Base-by-base conservation (phyloP, 2,329 filamentous ascomycete species). In the Penicillium sp. region DNA sequence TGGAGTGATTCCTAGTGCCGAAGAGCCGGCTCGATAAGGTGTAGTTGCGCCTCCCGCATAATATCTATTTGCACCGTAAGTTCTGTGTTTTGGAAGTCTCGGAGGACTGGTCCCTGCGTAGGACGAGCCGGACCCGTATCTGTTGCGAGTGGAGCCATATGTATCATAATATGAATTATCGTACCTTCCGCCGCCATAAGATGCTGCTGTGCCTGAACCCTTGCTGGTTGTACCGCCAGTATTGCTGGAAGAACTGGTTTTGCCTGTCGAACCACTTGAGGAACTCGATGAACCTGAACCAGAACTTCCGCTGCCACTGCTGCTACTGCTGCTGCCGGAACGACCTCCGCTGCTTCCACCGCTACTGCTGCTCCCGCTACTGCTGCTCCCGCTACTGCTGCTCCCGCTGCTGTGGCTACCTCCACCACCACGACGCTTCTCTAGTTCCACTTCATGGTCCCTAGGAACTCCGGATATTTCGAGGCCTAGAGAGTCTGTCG, bases 401-500 rank as follows among this genome's bases (percentile, higher is more conserved):
- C 27, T 29, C 27, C 27, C 27, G 27, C 27, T 29, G 27, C 29
- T 13, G 29, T 31, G 29, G 29, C 75, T 70, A 27, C 78, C 74
- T n/a, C 79, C 76, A 6, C 79, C 76, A 24, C 81, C 80, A 65
- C 79, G 80, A 54, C 81, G 76, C 65, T 82, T 83, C 55, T 78
- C 74, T 27, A 82, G 63, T 27, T 62, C 43, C 6, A 60, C 44
- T 33, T 70, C 61, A 10, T 54, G 49, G 5, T 57, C 48, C 16
- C 14, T 22, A 42, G 33, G 33, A 13, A 39, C 33, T n/a, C n/a
- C n/a, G n/a, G n/a, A n/a, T n/a, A n/a, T n/a, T n/a, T n/a, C n/a
- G 11, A 73, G 54, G 47, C 70, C 70, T 29, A 55, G 60, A 21
- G 69, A 63, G 16, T 55, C 21, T 22, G 74, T 61, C 6, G 64